These are phyloP conservation scores for Lathyrus aphaca DNA, from an alignment of 306 rosid species.

Conservation along the genomic window DNA sequence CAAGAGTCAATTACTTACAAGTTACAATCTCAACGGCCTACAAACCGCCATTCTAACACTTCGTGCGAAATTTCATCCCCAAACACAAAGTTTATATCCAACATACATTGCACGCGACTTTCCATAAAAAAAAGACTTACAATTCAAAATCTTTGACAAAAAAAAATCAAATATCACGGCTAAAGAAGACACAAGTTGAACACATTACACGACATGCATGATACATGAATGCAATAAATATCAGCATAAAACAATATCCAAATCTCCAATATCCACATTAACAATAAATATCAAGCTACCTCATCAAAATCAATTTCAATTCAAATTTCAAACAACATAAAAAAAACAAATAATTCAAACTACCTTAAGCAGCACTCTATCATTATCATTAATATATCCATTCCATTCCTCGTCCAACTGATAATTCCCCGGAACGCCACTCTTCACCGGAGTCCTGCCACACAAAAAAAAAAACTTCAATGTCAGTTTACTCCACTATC, in stretches of 20 bases:
- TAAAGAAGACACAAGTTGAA: not conserved
- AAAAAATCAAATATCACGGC: constrained; percentile 3
- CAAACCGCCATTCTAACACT: not conserved
- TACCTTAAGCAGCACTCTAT: constrained; percentile 97
- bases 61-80: not conserved
- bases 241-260: not conserved
- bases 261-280: not conserved
- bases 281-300: constrained; percentile 26
- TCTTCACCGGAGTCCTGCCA: constrained; percentile 61
- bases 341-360: constrained; percentile 36
- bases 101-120: not conserved
- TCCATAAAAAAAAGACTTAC: constrained; percentile 21
- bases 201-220: not conserved
- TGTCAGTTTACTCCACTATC: not conserved
- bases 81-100: not conserved
- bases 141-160: constrained; percentile 20
- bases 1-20: no score
- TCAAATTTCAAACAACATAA: constrained; percentile 26
- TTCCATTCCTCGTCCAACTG: constrained; percentile 83
- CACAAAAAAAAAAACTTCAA: not conserved
- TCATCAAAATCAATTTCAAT: constrained; percentile 19
- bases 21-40: not conserved
- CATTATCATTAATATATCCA: constrained; percentile 84
- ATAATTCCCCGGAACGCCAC: constrained; percentile 61
- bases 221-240: constrained; percentile 10